Evolutionary conservation across 192 early-diverging fungal genomes (phyloP), one percentile per base, ranked within the genome.

Genomic region (Coemansia sp.): DNA sequence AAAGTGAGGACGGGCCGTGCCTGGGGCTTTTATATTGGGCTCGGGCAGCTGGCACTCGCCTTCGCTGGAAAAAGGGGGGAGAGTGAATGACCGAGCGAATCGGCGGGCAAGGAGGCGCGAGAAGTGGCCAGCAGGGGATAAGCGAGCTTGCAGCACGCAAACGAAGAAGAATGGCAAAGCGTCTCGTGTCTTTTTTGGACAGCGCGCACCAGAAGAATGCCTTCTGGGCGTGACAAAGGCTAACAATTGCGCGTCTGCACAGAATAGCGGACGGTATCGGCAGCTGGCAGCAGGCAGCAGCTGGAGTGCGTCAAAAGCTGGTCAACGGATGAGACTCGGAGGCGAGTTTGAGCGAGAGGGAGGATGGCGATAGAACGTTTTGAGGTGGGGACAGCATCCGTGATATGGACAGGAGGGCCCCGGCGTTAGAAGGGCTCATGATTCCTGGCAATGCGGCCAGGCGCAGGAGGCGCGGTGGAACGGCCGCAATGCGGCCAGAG

Each of bases 191-290:
- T 40, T 53, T 30, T 50, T 9, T 30, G 5, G 15, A 15, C 48
- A 39, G 53, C n/a, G 39, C 21, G 27, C 17, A 32, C 28, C n/a
- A n/a, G n/a, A 30, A 42, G 12, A 55, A 55, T 55, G 53, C 38
- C 39, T 44, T 45, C 32, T 42, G 32, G 55, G 55, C 55, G 55
- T 56, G 55, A 56, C 43, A 46, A 35, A 14, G 2, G 28, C 40
- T 31, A 43, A 55, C 53, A 55, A 55, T 55, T 31, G 53, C 22
- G 12, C 26, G 43, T 45, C 22, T 45, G 38, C 38, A 39, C 38
- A 39, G 38, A 39, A 39, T 52, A 38, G 25, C 26, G 39, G 29
- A 35, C 36, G 34, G 46, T 23, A 50, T n/a, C n/a, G 31, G 50
- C 34, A 23, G 41, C 48, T 17, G 38, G 17, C 36, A 39, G n/a